Percentiles rank a stretch among this genome's conserved stretches.
Conservation (phyloP, 192 early-diverging fungal genomes). For the Podila epicladia region DNA sequence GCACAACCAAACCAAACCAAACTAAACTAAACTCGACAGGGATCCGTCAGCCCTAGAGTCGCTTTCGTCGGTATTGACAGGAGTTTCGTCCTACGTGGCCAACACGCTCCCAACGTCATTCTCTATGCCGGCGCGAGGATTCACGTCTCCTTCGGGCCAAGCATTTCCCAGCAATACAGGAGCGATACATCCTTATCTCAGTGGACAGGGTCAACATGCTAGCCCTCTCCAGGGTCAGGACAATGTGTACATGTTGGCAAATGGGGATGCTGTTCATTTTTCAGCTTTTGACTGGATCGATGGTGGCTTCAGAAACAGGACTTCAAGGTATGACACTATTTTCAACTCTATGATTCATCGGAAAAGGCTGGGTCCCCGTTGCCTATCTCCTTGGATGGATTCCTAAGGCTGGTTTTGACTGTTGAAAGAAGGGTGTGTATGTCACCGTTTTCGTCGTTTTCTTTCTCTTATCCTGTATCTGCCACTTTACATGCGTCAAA, state of each 20-base stretch:
- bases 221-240: conserved; percentile 43
- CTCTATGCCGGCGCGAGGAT: conserved; percentile 34
- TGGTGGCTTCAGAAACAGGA: conserved; percentile 13
- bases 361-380: neutral
- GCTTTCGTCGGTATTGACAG: conserved; percentile 67
- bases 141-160: conserved; percentile 34
- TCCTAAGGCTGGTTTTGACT: too few relatives aligned
- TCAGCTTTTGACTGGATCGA: conserved; percentile 51
- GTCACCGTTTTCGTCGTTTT: too few relatives aligned
- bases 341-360: neutral
- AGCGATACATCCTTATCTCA: conserved; percentile 7
- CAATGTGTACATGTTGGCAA: conserved; percentile 28
- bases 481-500: too few relatives aligned
- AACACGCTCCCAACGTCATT: conserved; percentile 64
- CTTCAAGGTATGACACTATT: conserved; percentile 20
- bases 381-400: too few relatives aligned
- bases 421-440: too few relatives aligned
- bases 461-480: too few relatives aligned
- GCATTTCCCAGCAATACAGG: conserved; percentile 2
- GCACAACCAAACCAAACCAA: neutral
- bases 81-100: conserved; percentile 71
- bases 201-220: conserved; percentile 23
- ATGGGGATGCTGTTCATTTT: conserved; percentile 40
- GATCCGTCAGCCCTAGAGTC: conserved; percentile 71
- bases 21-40: conserved; percentile 18